Evolutionary conservation across 371 early-diverging fungal genomes (phyloP), one percentile per base, ranked within the genome.

Genomic region (Apophysomyces trapeziformis): DNA sequence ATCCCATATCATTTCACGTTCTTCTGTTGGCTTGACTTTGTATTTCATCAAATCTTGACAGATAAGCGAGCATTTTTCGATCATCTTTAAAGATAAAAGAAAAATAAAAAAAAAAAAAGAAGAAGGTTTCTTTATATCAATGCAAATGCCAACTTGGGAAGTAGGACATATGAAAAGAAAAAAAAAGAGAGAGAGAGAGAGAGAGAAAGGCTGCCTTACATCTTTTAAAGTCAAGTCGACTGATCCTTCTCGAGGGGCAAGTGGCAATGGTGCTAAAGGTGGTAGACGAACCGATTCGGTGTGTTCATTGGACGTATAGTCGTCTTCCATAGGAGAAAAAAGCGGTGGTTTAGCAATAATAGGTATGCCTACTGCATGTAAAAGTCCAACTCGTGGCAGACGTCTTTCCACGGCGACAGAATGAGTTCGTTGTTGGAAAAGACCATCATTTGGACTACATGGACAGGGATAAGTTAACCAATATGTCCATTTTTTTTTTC

Each of bases 41-140:
- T 62, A 37, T 39, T 62, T 54, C 45, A 50, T 58, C 43, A 69
- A 47, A 35, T 65, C 66, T 39, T 69, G 58, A 38, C 66, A 69
- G 18, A 69, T 39, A n/a, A 36, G n/a, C 12, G 62, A 46, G 61
- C 71, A 71, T 26, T 61, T 65, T 38, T 58, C 60, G 38, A 69
- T 61, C 11, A 57, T 57, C 70, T 69, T 21, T 26, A 26, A 26
- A 26, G 1, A 26, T 26, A 26, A 26, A 26, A 26, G 32, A 26
- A 26, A 26, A 26, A 26, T 3, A 26, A 26, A 26, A 26, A 26
- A 26, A 26, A 26, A 26, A 26, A 26, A 26, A 2, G 32, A 26
- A 26, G 3, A 26, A 26, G 0, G 32, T 26, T 2, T 26, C 32
- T 26, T 26, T 26, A 26, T 3, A 26, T 26, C 32, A 26, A 26